A percentile compares a stretch with the other conserved stretches of the same genome.
Conservation (phyloP, 495 filamentous ascomycete species). For the Rhypophila decipiens region DNA sequence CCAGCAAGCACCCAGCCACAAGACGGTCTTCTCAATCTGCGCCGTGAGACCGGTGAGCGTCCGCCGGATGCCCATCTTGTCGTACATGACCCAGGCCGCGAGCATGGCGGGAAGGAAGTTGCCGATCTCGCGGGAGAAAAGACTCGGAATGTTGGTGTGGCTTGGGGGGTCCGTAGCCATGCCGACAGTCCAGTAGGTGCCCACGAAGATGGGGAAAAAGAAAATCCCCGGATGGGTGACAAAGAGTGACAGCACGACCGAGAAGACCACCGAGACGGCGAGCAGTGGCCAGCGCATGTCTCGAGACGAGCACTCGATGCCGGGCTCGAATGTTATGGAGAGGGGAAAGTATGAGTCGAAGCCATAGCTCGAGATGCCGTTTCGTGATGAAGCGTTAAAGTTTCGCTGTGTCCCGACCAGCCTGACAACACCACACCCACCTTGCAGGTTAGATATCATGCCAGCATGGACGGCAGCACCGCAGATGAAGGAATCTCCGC, state of each 20-base stretch:
- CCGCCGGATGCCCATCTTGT: conserved; percentile 52
- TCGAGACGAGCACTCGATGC: conserved; percentile 45
- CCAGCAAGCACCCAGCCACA: conserved; percentile 72
- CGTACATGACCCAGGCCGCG: conserved; percentile 66
- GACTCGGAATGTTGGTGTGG: conserved; percentile 39
- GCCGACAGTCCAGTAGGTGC: conserved; percentile 71
- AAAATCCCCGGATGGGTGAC: conserved; percentile 61
- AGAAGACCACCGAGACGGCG: conserved; percentile 64
- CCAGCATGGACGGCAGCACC: conserved; percentile 75
- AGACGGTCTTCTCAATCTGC: conserved; percentile 63
- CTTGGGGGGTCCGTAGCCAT: conserved; percentile 70
- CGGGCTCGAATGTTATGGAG: conserved; percentile 59
- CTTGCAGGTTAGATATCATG: conserved; percentile 56
- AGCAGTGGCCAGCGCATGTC: conserved; percentile 72
- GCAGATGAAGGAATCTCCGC: conserved; percentile 80
- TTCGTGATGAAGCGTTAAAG: conserved; percentile 50
- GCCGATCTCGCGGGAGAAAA: conserved; percentile 65
- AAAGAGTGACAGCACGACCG: conserved; percentile 59
- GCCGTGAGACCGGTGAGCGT: conserved; percentile 52
- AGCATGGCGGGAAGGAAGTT: conserved; percentile 75
- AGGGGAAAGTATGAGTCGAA: conserved; percentile 78
- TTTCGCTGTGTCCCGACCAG: conserved; percentile 61
- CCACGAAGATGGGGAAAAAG: conserved; percentile 66
- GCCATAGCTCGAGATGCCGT: conserved; percentile 60
- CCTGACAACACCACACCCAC: conserved; percentile 58